Evolutionary conservation across 805 yeast species (phyloP).

Genomic region (Komagataella pastoris): DNA sequence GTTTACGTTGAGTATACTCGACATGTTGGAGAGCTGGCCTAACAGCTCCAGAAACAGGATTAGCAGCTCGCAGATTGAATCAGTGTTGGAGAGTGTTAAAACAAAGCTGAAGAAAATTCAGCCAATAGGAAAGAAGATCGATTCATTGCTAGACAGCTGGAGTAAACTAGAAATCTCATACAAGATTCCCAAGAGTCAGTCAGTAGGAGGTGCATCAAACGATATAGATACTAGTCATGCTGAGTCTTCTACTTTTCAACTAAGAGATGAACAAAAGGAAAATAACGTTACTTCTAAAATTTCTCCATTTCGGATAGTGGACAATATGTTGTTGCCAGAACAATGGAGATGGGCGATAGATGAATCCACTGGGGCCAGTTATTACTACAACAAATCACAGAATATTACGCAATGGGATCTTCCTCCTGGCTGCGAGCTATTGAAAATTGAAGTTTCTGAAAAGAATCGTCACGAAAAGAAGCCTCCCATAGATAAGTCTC

Average conservation of each 20-base stretch:
- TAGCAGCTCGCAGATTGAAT: conserved; percentile 59
- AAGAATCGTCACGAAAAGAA: neutral
- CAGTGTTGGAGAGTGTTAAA: conserved; percentile 26
- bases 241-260: neutral
- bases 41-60: conserved; percentile 58
- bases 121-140: conserved; percentile 12
- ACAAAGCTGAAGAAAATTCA: conserved; percentile 16
- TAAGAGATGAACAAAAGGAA: neutral
- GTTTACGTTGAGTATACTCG: conserved; percentile 34
- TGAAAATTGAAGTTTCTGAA: neutral
- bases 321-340: conserved; percentile 26
- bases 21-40: conserved; percentile 53
- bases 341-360: conserved; percentile 57
- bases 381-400: conserved; percentile 39
- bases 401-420: conserved; percentile 45
- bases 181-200: conserved; percentile 56
- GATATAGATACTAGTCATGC: neutral
- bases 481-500: conserved; percentile 2
- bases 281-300: neutral
- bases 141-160: conserved; percentile 52
- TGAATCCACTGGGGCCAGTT: conserved; percentile 26
- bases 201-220: neutral
- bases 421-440: conserved; percentile 19
- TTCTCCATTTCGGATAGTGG: neutral
- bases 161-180: conserved; percentile 65